Conservation (phyloP, 441 rosid species). For the Euphorbia schlechtendalii region DNA sequence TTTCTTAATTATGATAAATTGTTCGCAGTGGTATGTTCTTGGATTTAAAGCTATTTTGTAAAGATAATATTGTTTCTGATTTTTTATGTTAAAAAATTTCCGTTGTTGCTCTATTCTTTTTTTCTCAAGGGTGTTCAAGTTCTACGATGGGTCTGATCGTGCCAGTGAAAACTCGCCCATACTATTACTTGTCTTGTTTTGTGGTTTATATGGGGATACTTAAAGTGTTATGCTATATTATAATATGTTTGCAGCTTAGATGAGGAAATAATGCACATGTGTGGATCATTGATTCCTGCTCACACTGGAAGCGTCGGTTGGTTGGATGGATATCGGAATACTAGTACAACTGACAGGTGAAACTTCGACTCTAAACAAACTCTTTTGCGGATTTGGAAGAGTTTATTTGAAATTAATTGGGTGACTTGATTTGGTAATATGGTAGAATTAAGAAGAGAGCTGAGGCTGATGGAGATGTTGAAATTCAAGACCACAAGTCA, state of each 20-base stretch:
- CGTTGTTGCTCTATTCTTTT: neutral
- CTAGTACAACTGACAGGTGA: conserved; percentile 34
- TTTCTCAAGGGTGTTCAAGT: neutral
- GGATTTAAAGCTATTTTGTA: neutral
- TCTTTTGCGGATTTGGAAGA: conserved; percentile 1
- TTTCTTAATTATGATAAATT: neutral
- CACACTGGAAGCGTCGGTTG: conserved; percentile 59
- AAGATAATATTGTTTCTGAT: neutral
- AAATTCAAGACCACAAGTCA: conserved; percentile 26
- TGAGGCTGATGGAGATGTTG: conserved; percentile 21
- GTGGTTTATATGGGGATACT: too few relatives aligned
- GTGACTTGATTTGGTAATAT: conserved; percentile 14
- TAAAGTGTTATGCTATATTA: too few relatives aligned
- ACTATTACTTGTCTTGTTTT: too few relatives aligned
- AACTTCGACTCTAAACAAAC: conserved; percentile 9
- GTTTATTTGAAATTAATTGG: neutral
- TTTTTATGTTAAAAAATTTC: too few relatives aligned
- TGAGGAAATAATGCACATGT: conserved; percentile 69
- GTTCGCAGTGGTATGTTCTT: neutral
- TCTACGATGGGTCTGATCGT: too few relatives aligned
- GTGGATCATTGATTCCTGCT: conserved; percentile 53
- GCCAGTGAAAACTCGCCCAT: too few relatives aligned
- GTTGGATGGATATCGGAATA: conserved; percentile 43
- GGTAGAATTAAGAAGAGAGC: conserved; percentile 19
- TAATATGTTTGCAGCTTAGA: conserved; percentile 48